Evolutionary conservation across 768 basidiomycete species (phyloP), one percentile per base, ranked within the genome.

Genomic region (Hirschioporus abietinus): DNA sequence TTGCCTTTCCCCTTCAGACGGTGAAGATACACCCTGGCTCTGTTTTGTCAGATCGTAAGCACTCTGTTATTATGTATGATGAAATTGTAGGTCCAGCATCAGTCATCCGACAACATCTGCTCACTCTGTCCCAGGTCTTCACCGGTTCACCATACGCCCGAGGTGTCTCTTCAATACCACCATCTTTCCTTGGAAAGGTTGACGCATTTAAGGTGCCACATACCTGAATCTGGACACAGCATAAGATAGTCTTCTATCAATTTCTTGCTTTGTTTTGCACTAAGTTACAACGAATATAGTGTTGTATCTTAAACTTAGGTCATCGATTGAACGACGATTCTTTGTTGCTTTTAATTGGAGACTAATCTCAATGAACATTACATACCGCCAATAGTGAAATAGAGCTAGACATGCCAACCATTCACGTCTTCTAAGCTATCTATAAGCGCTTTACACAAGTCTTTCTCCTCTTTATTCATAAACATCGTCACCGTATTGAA

Each of bases 11-110:
- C 1, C 68, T 60, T 24, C 69, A 82, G 93, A 76, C 84, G 25
- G 83, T 99, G 66, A 96, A 96, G 75, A 91, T 99, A 24, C 95
- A 99, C 73, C 97, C 96, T 0, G 85, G 91, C 34, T 98, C 96
- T 34, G 83, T 86, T 2, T 73, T 99, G 71, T 85, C 84, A 71
- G 89, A 91, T 70, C 93, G 91, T 73, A 93, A 92, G 74, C 86
- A 88, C 0, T 88, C 88, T 0, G 93, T 90, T 6, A 94, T 99
- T 68, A 84, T 99, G 42, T 99, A 92, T 74, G 91, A 96, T 74
- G 97, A 99, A 73, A 78, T 99, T 73, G 96, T 97, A 68, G 72
- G 90, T 80, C 1, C 35, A 30, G 30, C 30, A 30, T 30, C 30
- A 30, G 30, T 3, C 30, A 30, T 30, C 42, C 24, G 35, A 66